Percentiles rank a stretch among this genome's conserved stretches.
These are phyloP conservation scores for Cryptococcus maquisensis DNA, from an alignment of 1,284 basidiomycete genomes.

Conservation along the genomic window DNA sequence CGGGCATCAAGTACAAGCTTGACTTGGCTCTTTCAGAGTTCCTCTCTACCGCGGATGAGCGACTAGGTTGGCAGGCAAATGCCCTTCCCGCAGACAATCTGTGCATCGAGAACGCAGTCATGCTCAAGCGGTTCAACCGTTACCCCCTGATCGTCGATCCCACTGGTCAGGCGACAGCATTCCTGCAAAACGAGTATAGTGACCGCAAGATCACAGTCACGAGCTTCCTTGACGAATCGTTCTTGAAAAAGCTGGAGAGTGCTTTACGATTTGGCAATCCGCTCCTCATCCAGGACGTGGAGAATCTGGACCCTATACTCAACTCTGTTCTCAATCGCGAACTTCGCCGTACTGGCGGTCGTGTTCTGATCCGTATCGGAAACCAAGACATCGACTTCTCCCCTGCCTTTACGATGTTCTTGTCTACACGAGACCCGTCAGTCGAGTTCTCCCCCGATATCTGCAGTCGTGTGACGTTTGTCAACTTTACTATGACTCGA, in stretches of 20 bases:
- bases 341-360: slow-evolving; percentile 89
- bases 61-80: slow-evolving; percentile 92
- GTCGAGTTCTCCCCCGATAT: slow-evolving; percentile 98
- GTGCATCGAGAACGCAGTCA: slow-evolving; percentile 97
- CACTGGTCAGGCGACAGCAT: slow-evolving; percentile 94
- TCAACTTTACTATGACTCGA: slow-evolving; percentile 99
- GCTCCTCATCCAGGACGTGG: slow-evolving; percentile 94
- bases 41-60: slow-evolving; percentile 94
- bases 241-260: slow-evolving; percentile 96
- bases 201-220: slow-evolving; percentile 97
- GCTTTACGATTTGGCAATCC: slow-evolving; percentile 99
- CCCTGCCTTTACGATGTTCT: slow-evolving; percentile 98
- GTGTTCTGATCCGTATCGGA: slow-evolving; percentile 95
- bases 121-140: slow-evolving; percentile 96
- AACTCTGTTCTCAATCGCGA: slow-evolving; percentile 98
- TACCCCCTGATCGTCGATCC: slow-evolving; percentile 98
- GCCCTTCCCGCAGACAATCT: slow-evolving; percentile 91
- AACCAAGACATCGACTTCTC: slow-evolving; percentile 99
- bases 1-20: slow-evolving; percentile 86
- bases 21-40: slow-evolving; percentile 94
- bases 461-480: slow-evolving; percentile 97
- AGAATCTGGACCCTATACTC: slow-evolving; percentile 94
- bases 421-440: slow-evolving; percentile 94
- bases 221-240: slow-evolving; percentile 97
- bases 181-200: slow-evolving; percentile 90